Conservation (phyloP, 176 grass and related monocot genomes). For the Rhynchospora breviuscula region DNA sequence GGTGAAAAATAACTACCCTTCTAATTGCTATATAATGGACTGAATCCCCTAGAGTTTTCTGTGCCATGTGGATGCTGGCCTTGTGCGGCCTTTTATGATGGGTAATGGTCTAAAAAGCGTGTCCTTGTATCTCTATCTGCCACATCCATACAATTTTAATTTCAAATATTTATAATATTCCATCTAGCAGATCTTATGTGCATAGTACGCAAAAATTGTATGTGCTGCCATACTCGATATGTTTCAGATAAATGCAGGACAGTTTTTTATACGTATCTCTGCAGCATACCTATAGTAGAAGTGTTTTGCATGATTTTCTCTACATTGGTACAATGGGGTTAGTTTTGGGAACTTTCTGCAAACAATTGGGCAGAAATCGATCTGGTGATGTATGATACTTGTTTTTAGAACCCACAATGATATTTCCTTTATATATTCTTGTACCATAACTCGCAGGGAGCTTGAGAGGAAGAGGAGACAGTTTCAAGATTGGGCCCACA, state of each 20-base stretch:
- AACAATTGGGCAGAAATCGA: background rate
- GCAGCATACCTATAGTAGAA: background rate
- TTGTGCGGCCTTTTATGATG: background rate
- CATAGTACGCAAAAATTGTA: background rate
- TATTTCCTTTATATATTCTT: background rate
- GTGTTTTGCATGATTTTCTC: background rate
- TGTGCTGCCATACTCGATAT: background rate
- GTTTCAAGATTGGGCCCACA: constrained; percentile 59
- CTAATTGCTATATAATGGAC: background rate
- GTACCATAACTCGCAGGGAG: constrained; percentile 33
- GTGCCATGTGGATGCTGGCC: background rate
- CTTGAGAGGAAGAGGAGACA: constrained; percentile 42
- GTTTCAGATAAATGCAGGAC: background rate
- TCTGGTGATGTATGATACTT: background rate
- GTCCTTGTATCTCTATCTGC: background rate
- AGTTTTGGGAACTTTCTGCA: background rate
- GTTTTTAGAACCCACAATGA: background rate
- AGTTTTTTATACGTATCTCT: background rate
- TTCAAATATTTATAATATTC: background rate
- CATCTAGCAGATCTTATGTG: background rate
- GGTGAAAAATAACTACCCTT: background rate
- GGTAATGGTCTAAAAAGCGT: background rate
- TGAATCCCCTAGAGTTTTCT: background rate
- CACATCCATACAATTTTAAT: background rate
- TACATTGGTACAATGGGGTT: background rate